Evolutionary conservation across 306 rosid species (phyloP), one percentile per base, ranked within the genome.

Genomic region (Cicer chorassanicum): DNA sequence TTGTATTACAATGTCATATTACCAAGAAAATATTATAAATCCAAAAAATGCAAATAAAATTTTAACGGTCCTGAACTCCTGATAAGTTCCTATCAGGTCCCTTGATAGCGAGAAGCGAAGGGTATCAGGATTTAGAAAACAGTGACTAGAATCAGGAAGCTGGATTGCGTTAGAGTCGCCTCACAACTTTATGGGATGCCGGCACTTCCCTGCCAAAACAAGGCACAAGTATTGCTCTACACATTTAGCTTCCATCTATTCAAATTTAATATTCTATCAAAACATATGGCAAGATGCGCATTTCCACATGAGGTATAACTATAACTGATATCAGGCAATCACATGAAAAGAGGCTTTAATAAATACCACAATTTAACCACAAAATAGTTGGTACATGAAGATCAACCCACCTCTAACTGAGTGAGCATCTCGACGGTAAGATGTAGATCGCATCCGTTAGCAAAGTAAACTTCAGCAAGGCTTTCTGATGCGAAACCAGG

Each of bases 401-500:
- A 59, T 60, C 77, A 77, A 73, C 72, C 81, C 76, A 93, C 98
- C 96, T 91, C 98, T 81, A 93, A 88, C 88, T 93, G 97, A 65
- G 90, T 88, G 79, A 93, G 93, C 96, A 93, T 93, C 75, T 91
- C 98, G 80, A 88, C 79, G 77, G 98, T 93, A 71, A 88, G 76
- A 82, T 88, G 86, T 67, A 93, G 72, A 81, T 93, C 94, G 2
- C 94, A 81, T 56, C 92, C 92, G 68, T 84, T 93, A 75, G 98
- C 94, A 79, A 89, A 86, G 84, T 86, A 93, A 79, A 93, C 98
- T 82, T 88, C 98, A 7, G 89, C 84, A 43, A 93, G 91, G 87
- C 98, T 93, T 84, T 91, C 92, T 77, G 92, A 83, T 0, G 97
- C 93, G 86, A 91, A 93, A 76, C 97, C 97, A 11, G 97, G 98